Conservation (phyloP, 208 protist genomes). For the Trypanosoma rangeli region DNA sequence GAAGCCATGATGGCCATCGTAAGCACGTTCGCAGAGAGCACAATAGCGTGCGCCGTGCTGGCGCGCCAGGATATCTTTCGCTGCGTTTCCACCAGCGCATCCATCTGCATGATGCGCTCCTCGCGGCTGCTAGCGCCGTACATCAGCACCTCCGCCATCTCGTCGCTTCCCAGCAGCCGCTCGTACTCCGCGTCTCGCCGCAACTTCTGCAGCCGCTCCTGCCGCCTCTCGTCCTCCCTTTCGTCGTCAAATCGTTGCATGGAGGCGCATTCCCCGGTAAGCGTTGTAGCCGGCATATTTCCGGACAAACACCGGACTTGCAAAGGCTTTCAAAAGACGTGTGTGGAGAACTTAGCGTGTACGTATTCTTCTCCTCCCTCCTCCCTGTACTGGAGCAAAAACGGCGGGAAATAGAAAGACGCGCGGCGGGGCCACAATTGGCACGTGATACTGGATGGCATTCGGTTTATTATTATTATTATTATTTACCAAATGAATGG, state of each 20-base stretch:
- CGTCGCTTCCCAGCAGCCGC: not conserved
- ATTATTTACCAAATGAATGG: too few species aligned
- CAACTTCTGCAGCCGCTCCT: not conserved
- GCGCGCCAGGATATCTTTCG: constrained; percentile 53
- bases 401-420: constrained; percentile 8
- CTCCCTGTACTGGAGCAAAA: not conserved
- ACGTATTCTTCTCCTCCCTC: not conserved
- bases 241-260: constrained; percentile 31
- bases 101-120: constrained; percentile 41
- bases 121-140: constrained; percentile 2
- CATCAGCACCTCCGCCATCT: constrained; percentile 7
- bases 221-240: not conserved
- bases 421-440: too few species aligned
- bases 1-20: constrained; percentile 76
- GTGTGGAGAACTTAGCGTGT: too few species aligned
- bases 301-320: not conserved
- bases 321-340: too few species aligned
- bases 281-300: constrained; percentile 20
- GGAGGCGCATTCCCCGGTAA: constrained; percentile 42
- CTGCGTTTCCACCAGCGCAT: constrained; percentile 56
- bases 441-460: too few species aligned
- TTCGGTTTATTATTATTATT: too few species aligned
- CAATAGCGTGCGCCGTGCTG: constrained; percentile 46
- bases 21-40: constrained; percentile 81
- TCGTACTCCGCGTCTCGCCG: constrained; percentile 10